These are phyloP conservation scores for Rhodotorula sp. DNA, from an alignment of 1,284 basidiomycete species.

Conservation along the genomic window DNA sequence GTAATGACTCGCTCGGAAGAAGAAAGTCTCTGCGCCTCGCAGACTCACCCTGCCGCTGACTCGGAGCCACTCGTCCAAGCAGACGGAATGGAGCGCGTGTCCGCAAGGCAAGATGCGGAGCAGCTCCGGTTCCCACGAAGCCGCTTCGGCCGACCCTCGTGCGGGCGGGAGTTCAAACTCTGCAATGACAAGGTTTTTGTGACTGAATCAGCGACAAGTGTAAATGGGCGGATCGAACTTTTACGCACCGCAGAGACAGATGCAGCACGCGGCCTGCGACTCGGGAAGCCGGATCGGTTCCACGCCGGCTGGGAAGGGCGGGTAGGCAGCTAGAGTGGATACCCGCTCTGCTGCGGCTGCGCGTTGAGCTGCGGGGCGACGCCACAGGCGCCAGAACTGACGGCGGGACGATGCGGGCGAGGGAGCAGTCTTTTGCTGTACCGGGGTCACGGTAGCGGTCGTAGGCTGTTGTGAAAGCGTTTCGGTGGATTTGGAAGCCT, in stretches of 20 bases:
- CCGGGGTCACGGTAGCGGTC: neutral
- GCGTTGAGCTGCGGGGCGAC: neutral
- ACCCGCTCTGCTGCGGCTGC: neutral
- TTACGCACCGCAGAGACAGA: conserved; percentile 28
- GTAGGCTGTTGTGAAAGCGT: neutral
- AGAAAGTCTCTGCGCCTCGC: neutral
- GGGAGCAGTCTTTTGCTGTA: neutral
- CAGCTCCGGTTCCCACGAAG: conserved; percentile 13
- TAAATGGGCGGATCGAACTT: no score
- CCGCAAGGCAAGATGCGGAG: conserved; percentile 30
- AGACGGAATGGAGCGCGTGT: conserved; percentile 31
- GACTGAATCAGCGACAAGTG: neutral
- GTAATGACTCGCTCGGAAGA: neutral
- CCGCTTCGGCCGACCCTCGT: neutral
- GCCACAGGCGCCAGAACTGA: conserved; percentile 28
- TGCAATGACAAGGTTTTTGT: neutral
- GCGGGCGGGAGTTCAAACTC: conserved; percentile 35
- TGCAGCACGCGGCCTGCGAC: conserved; percentile 31
- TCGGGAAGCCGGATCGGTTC: conserved; percentile 17
- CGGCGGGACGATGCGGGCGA: neutral
- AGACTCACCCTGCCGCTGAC: conserved; percentile 27
- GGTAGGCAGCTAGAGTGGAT: neutral
- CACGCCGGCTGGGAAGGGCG: conserved; percentile 19
- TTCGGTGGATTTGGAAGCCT: neutral
- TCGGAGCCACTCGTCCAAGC: conserved; percentile 29